Base-by-base conservation (phyloP, 148 eudicot genomes). In the Nepenthes mirabilis region DNA sequence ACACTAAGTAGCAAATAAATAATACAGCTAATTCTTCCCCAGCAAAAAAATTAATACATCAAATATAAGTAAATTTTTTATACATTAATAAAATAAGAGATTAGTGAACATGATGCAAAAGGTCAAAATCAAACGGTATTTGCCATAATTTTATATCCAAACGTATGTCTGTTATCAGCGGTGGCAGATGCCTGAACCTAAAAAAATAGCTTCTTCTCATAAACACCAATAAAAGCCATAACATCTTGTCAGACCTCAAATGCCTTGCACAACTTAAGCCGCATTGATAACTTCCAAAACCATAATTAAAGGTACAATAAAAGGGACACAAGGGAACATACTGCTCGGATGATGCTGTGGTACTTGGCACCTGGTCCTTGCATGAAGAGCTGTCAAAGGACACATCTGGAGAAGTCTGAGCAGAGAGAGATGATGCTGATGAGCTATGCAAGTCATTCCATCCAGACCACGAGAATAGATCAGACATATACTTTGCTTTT, bases 261-360 rank as follows among this genome's bases (percentile, higher is more conserved):
- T 59, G 52, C 13, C 48, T 11, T n/a, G 33, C 52, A 45, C 1
- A 59, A 9, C 8, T 0, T 12, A 11, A 12, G 32, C 8, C 14
- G n/a, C n/a, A 36, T 32, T 55, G 23, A 0, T 9, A 32, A 4
- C 23, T 55, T 9, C 11, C 36, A 55, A 33, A 5, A 2, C 11
- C 36, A 55, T 23, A 55, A 10, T 9, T 7, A 35, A 34, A 52
- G 55, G 11, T 35, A n/a, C 33, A 32, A 43, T 47, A 13, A 54
- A 13, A 43, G n/a, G 36, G 43, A 53, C 33, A 49, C 1, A 11
- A 2, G 35, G 43, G 43, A 61, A 74, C 85, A 57, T 87, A 87
- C 95, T 71, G 71, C 52, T 75, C 78, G 33, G 87, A 70, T 66
- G 83, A 74, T 70, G 68, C 63, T 14, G 74, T 71, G 58, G 78